phyloP scores from a whole-genome alignment of 169 alveolate species.

The Plasmodium berghei region DNA sequence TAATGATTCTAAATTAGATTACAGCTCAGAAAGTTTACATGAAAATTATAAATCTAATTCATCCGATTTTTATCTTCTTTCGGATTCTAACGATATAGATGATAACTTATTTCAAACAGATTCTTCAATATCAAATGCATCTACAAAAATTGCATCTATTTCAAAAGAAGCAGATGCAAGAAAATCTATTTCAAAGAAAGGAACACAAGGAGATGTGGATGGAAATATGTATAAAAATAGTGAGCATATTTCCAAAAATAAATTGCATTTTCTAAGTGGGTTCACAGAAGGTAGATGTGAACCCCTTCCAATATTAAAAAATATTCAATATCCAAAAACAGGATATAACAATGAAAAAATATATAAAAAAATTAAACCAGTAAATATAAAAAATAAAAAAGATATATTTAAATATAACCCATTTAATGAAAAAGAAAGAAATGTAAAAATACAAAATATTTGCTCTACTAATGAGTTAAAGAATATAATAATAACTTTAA shows the following conservation, averaged over 20 bases:
- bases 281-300: slow-evolving; percentile 72
- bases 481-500: slow-evolving; percentile 49
- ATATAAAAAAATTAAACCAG: slow-evolving; percentile 5
- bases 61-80: neutral
- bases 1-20: too few species aligned
- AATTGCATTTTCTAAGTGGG: slow-evolving; percentile 53
- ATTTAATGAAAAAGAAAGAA: slow-evolving; percentile 45
- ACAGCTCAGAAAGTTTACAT: too few species aligned
- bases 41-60: neutral
- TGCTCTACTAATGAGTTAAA: slow-evolving; percentile 31
- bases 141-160: neutral
- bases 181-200: neutral
- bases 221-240: neutral
- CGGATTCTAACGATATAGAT: neutral
- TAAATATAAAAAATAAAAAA: neutral
- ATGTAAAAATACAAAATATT: slow-evolving; percentile 29
- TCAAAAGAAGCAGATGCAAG: neutral
- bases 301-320: slow-evolving; percentile 34
- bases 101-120: neutral
- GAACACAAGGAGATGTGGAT: neutral
- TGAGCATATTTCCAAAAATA: neutral
- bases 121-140: neutral
- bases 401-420: slow-evolving; percentile 72
- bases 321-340: slow-evolving; percentile 22
- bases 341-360: slow-evolving; percentile 16